These are phyloP conservation scores for Decorospora gaudefroyi DNA, from an alignment of 2,329 filamentous ascomycete species.

Conservation along the genomic window DNA sequence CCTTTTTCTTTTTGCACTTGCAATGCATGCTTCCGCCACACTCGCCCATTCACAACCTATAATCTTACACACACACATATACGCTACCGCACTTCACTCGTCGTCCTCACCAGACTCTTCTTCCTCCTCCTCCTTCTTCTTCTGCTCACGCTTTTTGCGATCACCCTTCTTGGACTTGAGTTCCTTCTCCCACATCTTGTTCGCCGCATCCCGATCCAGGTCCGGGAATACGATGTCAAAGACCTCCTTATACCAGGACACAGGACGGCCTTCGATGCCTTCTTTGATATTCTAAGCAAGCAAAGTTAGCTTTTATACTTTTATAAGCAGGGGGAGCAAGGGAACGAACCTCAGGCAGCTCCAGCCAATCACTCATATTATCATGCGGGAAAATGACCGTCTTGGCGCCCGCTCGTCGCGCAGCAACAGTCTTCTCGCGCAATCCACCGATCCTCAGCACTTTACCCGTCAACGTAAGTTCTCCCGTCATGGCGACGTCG, in stretches of 20 bases:
- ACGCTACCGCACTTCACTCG: constrained; percentile 28
- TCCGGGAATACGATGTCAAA: constrained; percentile 88
- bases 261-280: constrained; percentile 87
- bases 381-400: constrained; percentile 94
- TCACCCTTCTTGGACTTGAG: constrained; percentile 51
- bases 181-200: constrained; percentile 70
- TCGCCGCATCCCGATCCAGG: constrained; percentile 73
- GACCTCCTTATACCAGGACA: constrained; percentile 91
- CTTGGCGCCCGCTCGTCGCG: constrained; percentile 86
- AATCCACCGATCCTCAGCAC: constrained; percentile 92
- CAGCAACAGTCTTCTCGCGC: constrained; percentile 96
- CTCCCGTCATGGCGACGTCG: constrained; percentile 95
- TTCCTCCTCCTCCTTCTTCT: constrained; percentile 57
- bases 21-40: too few relatives aligned
- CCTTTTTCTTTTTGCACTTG: too few relatives aligned
- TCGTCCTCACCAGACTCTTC: constrained; percentile 42
- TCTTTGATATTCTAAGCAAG: constrained; percentile 90
- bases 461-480: constrained; percentile 95
- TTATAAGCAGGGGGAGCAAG: too few relatives aligned
- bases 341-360: constrained; percentile 83
- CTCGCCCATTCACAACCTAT: too few relatives aligned
- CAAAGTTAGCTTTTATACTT: constrained; percentile 19
- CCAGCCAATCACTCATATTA: constrained; percentile 95
- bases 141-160: constrained; percentile 42
- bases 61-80: constrained; percentile 14